Base-by-base conservation (phyloP, 164 flowering plant genomes). In the Sextonia rubra region DNA sequence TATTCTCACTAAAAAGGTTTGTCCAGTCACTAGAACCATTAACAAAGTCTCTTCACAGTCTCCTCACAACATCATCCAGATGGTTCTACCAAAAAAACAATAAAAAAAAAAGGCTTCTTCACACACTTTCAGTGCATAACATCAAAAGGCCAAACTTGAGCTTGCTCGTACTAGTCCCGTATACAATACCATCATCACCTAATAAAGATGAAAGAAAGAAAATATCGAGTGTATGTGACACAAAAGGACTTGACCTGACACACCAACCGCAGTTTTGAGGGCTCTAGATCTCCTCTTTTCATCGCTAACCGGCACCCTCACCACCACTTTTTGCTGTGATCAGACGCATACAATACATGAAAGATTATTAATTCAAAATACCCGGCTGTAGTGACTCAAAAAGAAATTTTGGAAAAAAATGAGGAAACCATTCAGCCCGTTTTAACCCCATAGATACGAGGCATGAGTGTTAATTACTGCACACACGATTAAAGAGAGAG, bases 301-400 rank as follows among this genome's bases (percentile, higher is more conserved):
- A 22, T 68, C 70, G 8, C 47, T 4, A 9, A 68, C 30, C 29
- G 58, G 60, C 17, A 68, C 30, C 23, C 26, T 68, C 60, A 68
- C 5, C 37, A 68, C 70, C 60, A 49, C 70, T 32, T 68, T 68
- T 68, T 68, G 70, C 70, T 68, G 52, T 32, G 18, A 44, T 26
- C 60, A 17, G 60, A 56, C 1, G 14, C 18, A 15, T 15, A 56
- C 18, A 56, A 56, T 17, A 56, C 22, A 56, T 56, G 60, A 4
- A 15, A 17, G 60, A n/a, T 15, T 15, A 56, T n/a, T 6, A n/a
- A 15, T 56, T 56, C 18, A 56, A 15, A 56, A n/a, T 56, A 56
- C 60, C 22, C 12, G 14, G 60, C 3, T 37, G 44, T 37, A 37
- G 44, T 8, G 44, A 37, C 44, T 37, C 44, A 37, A 1, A 37